Percentiles rank a stretch among this genome's conserved stretches.
Evolutionary conservation across 179 eudicot species (phyloP).

Genomic region (Spergularia azorica): DNA sequence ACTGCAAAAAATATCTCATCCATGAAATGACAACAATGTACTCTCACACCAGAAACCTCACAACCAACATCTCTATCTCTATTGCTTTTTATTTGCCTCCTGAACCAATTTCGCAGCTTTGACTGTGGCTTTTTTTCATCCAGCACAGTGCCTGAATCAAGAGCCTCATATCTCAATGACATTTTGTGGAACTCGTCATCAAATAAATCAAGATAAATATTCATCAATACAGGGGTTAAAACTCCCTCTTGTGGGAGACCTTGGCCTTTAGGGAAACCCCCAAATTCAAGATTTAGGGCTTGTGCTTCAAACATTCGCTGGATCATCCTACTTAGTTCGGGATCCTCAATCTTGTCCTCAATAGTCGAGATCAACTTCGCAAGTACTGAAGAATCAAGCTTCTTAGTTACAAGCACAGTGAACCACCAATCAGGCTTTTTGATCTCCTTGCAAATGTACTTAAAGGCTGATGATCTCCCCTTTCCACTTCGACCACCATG

Average conservation of each 20-base stretch:
- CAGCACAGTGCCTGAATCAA: conserved; percentile 26
- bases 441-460: conserved; percentile 73
- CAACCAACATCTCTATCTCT: conserved; percentile 6
- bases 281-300: conserved; percentile 84
- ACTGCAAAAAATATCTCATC: conserved; percentile 84
- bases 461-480: conserved; percentile 75
- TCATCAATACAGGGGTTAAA: conserved; percentile 77
- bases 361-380: conserved; percentile 50
- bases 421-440: conserved; percentile 85
- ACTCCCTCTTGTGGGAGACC: conserved; percentile 97
- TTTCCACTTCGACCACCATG: conserved; percentile 77
- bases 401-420: conserved; percentile 59
- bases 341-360: conserved; percentile 67
- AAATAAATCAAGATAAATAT: conserved; percentile 74
- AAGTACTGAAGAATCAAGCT: conserved; percentile 52
- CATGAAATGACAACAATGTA: conserved; percentile 79
- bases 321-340: conserved; percentile 46
- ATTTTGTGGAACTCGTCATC: conserved; percentile 65
- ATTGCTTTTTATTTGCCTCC: conserved; percentile 59
- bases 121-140: conserved; percentile 51
- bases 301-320: conserved; percentile 64
- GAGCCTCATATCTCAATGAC: conserved; percentile 77
- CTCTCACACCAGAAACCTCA: conserved; percentile 40
- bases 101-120: conserved; percentile 77
- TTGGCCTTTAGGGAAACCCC: conserved; percentile 83